Base-by-base conservation (phyloP, 805 yeast genomes). In the baker's yeast (Saccharomyces cerevisiae) region DNA sequence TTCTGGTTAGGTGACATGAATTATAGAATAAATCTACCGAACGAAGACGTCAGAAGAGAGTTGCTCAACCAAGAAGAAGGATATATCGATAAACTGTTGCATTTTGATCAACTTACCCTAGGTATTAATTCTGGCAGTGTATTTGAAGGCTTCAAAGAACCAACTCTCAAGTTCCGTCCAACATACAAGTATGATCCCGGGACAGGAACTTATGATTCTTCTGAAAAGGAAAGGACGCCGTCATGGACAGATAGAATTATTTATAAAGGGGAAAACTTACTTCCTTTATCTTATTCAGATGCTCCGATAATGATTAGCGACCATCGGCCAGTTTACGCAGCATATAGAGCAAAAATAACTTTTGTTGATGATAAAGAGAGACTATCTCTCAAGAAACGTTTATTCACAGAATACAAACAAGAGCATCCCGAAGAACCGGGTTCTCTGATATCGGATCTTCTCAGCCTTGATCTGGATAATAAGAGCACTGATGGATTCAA, bases 1-100 rank as follows among this genome's bases (percentile, higher is more conserved):
- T 76, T 94, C 22, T 94, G 99, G 99, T 71, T 92, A 48, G 99
- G 99, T 24, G 99, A 94, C 67, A 79, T 92, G 68, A 94, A 94
- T 67, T 94, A 87, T 69, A 76, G 99, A 61, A 81, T 92, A 31
- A 72, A 76, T 0, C 70, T 87, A 51, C 74, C 86, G 0, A 89
- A 86, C 64, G 96, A 89, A 29, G 82, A 82, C 49, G 95, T 87
- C 6, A 78, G 95, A 58, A 64, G 71, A 1, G 72, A 81, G 54
- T 68, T 91, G 29, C 72, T 71, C 1, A 59, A 67, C 1, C 79
- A 81, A 41, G 75, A 72, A 50, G 75, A 72, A 4, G 67, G 66
- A 2, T 62, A 62, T 36, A 57, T 69, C 6, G 68, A 64, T 4
- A 74, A 75, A 28, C 70, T 94, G 59, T 77, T 85, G 46, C 80